Base-by-base conservation (phyloP, 257 asterid genomes). In the Mentha longifolia region DNA sequence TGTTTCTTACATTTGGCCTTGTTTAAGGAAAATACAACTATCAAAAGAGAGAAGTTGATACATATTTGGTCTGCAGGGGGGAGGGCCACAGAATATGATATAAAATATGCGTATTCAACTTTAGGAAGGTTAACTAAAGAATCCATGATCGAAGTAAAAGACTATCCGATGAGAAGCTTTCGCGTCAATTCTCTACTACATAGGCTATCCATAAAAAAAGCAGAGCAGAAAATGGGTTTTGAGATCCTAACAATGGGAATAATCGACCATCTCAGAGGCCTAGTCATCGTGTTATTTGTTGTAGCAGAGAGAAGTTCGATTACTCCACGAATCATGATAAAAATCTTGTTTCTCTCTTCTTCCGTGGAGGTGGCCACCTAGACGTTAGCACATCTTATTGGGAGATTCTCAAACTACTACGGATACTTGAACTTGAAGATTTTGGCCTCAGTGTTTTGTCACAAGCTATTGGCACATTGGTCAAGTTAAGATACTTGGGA, bases 11-110 rank as follows among this genome's bases (percentile, higher is more conserved):
- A 69, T 60, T 12, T 79, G 0, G 58, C 55, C 52, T 70, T 75
- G 51, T 69, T 79, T 12, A 67, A 45, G 17, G 62, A 73, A 68
- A 73, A 72, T 22, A 19, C 46, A 8, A 49, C 33, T 20, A 73
- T 79, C 11, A 61, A 41, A 3, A 75, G 47, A 0, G 25, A 28
- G 7, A 74, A 54, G 51, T 46, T 81, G 60, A 15, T 41, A 22
- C 58, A 50, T 1, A 5, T 81, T 1, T 78, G 83, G 81, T 12
- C 45, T 14, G 79, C 81, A 7, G 68, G 60, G 28, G 85, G 81
- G 9, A 30, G 61, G 25, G 9, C 1, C 11, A 3, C n/a, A n/a
- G n/a, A 5, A 37, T 8, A 7, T 0, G 0, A 41, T 41, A 41
- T 41, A 10, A 3, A 10, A 7, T 7, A 4, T 41, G 46, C 12